Base-by-base conservation (phyloP, 768 basidiomycete genomes). In the Termitomyces sp. region DNA sequence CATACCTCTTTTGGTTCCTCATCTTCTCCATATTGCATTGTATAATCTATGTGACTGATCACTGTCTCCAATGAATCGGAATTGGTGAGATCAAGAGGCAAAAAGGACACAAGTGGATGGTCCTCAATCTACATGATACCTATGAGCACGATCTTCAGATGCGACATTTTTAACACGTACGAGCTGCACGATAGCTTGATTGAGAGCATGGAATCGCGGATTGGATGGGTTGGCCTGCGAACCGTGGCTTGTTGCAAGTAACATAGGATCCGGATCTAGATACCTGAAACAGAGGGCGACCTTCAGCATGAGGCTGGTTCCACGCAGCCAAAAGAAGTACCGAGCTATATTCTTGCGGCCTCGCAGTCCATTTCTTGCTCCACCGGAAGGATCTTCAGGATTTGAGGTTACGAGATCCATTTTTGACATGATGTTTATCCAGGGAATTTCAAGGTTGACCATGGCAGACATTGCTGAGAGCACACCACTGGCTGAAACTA, bases 401-500 rank as follows among this genome's bases (percentile, higher is more conserved):
- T 81, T 84, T 1, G 76, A 70, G 0, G 83, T 91, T 46, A 98
- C 90, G 45, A 99, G 81, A 70, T 99, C 97, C 97, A 99, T 98
- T 72, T 99, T 99, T 44, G 93, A 96, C 91, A 99, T 94, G 68
- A 98, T 74, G 65, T 98, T 98, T 59, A 99, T 87, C 89, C 94
- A 95, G 0, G 95, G 94, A 37, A 97, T 85, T 67, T 98, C 97
- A 41, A 99, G 81, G 64, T 94, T 94, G 37, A 98, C 91, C 97
- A 99, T 99, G 30, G 96, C 94, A 38, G 92, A 94, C 97, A 99
- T 98, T 30, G 97, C 97, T 43, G 91, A 91, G 55, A 99, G 78
- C 8, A 98, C 96, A 19, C 97, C 97, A 57, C 93, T 93, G 62
- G 47, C 37, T 52, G 55, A 59, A 47, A 33, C 15, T 33, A 54